phyloP scores from a whole-genome alignment of 2,329 filamentous ascomycete genomes.

The Fusarium veterinarium region DNA sequence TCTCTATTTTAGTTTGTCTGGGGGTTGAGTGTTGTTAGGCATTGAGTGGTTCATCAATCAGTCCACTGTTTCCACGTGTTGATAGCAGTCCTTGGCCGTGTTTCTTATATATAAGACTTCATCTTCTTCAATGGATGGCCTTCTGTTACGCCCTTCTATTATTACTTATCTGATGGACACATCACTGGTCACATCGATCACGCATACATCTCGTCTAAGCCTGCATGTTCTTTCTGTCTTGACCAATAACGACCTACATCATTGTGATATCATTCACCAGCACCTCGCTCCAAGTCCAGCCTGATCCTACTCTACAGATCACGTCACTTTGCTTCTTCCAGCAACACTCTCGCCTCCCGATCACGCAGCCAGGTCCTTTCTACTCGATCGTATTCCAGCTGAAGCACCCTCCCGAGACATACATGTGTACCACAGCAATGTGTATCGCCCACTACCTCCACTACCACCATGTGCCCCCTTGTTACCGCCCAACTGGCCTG shows the following conservation, averaged over 20 bases:
- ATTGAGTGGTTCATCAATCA: neutral
- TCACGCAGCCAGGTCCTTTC: neutral
- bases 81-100: neutral
- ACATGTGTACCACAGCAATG: conserved; percentile 52
- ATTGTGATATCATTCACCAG: neutral
- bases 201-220: neutral
- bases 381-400: conserved; percentile 35
- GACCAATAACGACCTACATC: conserved; percentile 1
- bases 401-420: conserved; percentile 43
- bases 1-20: neutral
- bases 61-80: neutral
- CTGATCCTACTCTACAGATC: neutral
- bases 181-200: neutral
- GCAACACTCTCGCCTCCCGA: neutral
- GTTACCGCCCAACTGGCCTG: conserved; percentile 54
- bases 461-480: conserved; percentile 61
- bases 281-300: neutral
- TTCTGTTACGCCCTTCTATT: neutral
- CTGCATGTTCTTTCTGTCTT: neutral
- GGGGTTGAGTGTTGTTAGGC: neutral
- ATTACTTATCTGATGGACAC: neutral
- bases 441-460: conserved; percentile 64
- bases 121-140: neutral
- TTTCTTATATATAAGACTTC: neutral
- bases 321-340: neutral